Conservation (phyloP, 2,329 filamentous ascomycete genomes). For the Ophiostoma montium region DNA sequence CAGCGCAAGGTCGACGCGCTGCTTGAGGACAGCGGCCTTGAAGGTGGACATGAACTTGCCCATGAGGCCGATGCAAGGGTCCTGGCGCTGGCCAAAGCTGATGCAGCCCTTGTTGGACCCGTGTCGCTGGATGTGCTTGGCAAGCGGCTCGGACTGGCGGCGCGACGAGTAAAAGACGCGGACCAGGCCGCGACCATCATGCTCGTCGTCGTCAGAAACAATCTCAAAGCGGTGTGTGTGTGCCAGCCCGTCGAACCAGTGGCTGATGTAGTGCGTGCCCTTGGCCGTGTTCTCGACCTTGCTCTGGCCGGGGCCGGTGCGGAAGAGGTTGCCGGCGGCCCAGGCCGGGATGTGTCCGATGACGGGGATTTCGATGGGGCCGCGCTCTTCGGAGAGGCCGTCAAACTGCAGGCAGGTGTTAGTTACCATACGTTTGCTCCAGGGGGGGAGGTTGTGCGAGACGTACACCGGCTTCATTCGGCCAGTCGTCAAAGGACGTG, state of each 20-base stretch:
- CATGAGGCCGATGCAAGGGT: conserved; percentile 63
- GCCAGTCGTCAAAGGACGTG: conserved; percentile 9
- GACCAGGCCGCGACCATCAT: conserved; percentile 3
- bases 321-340: conserved; percentile 56
- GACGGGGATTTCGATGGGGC: conserved; percentile 49
- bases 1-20: background rate
- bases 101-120: conserved; percentile 39
- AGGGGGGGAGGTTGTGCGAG: background rate
- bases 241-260: conserved; percentile 74
- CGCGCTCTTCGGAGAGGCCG: conserved; percentile 48
- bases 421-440: background rate
- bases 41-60: conserved; percentile 55
- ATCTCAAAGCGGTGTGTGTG: conserved; percentile 63
- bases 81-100: conserved; percentile 56
- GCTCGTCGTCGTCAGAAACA: conserved; percentile 23
- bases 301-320: conserved; percentile 58
- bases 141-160: conserved; percentile 48
- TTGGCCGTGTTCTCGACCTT: conserved; percentile 42
- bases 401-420: conserved; percentile 41
- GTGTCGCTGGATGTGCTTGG: conserved; percentile 44
- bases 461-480: conserved; percentile 14
- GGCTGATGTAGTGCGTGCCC: conserved; percentile 47
- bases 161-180: conserved; percentile 58
- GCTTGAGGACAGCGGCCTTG: conserved; percentile 4
- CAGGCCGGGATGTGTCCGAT: conserved; percentile 55